Percentiles rank a stretch among this genome's conserved stretches.
Conservation (phyloP, 257 asterid genomes). For the Coffea canephora region DNA sequence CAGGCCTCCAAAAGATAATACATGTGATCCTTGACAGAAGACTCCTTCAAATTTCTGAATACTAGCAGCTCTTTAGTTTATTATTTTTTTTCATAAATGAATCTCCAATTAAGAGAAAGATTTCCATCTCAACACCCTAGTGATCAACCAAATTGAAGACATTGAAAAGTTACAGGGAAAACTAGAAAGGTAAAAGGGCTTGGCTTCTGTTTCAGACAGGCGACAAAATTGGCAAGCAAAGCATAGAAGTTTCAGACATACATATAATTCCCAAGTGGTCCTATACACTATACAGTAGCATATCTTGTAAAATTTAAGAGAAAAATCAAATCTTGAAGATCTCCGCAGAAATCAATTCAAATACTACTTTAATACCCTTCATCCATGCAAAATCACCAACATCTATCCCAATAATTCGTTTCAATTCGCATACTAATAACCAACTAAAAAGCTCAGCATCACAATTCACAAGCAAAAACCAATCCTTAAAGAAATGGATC, state of each 20-base stretch:
- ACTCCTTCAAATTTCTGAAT: not conserved
- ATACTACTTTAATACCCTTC: not conserved
- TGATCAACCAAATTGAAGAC: not conserved
- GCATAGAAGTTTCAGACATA: not conserved
- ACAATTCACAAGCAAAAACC: not conserved
- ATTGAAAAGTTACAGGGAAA: not conserved
- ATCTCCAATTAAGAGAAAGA: not conserved
- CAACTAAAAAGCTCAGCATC: not conserved
- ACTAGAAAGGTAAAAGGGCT: not conserved
- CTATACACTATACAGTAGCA: not conserved
- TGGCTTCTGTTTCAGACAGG: not conserved
- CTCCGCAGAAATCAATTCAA: not conserved
- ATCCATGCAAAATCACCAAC: not conserved
- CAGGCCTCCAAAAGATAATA: not conserved
- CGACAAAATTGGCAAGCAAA: not conserved
- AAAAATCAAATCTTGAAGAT: not conserved
- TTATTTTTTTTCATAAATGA: not conserved
- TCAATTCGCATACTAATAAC: not conserved
- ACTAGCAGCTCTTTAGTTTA: not conserved
- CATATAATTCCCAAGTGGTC: slow-evolving; percentile 1
- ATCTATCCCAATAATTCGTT: not conserved
- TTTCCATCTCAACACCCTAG: not conserved
- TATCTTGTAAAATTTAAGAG: not conserved
- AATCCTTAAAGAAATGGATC: not conserved
- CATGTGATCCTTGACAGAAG: not conserved